Evolutionary conservation across 192 early-diverging fungal species (phyloP).

Genomic region (Mortierella alpina): DNA sequence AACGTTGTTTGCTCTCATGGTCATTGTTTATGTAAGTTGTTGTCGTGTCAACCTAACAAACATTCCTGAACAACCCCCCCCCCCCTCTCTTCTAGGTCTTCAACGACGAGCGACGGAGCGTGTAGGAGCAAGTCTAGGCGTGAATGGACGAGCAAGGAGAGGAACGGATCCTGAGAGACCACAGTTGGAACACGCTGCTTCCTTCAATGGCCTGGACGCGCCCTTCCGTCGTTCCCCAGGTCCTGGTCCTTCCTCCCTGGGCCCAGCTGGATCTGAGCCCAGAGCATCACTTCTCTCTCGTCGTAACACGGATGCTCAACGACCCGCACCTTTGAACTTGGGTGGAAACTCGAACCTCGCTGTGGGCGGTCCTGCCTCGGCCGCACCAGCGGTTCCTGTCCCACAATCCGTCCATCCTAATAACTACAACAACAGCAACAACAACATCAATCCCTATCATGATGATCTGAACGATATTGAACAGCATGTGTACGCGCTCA

Average conservation of each 20-base stretch:
- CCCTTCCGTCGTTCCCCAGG: conserved; percentile 8
- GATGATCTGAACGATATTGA: conserved; percentile 48
- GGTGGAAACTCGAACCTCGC: conserved; percentile 14
- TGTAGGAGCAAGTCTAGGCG: conserved; percentile 1
- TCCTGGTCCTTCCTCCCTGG: conserved; percentile 21
- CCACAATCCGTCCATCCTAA: neutral
- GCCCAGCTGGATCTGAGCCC: conserved; percentile 31
- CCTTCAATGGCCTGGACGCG: conserved; percentile 22
- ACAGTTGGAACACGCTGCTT: conserved; percentile 39
- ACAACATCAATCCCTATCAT: conserved; percentile 20
- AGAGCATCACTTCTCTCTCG: conserved; percentile 36
- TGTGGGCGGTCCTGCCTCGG: conserved; percentile 12
- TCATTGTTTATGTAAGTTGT: neutral
- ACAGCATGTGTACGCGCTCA: conserved; percentile 40
- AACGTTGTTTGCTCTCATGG: neutral
- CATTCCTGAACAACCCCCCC: too few relatives aligned
- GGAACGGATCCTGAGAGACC: conserved; percentile 41
- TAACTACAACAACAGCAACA: neutral
- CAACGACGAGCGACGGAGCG: conserved; percentile 46
- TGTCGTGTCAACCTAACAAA: too few relatives aligned
- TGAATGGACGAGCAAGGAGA: conserved; percentile 35
- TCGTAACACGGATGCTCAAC: conserved; percentile 37
- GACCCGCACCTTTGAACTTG: conserved; percentile 39
- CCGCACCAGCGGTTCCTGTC: neutral
- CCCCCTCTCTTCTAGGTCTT: conserved; percentile 9